Evolutionary conservation across 2,329 filamentous ascomycete species (phyloP), one percentile per base, ranked within the genome.

Genomic region (Aspergillus ustus): DNA sequence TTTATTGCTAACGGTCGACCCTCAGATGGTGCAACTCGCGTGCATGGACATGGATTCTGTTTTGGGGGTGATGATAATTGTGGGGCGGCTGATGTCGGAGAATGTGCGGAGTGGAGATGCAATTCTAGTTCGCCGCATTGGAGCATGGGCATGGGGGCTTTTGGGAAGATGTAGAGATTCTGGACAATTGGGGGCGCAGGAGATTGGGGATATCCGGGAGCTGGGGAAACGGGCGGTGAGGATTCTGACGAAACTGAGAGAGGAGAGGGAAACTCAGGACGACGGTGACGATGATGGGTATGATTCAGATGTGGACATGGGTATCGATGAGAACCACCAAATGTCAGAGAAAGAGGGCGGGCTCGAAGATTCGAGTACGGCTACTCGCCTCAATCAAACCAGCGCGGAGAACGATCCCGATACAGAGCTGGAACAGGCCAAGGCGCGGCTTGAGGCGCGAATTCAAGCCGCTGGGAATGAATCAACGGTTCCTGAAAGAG

Each of bases 71-170:
- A 73, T 97, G 44, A 83, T 85, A 44, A 78, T 84, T 28, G 81
- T 93, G 56, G 78, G 78, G 40, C 74, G 77, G 9, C 69, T 91
- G n/a, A 80, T 90, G 29, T 82, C 84, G 19, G 86, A 87, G 56
- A 87, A 86, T 63, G 86, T 90, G 55, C 83, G 90, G 57, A 84
- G 83, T 50, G 84, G 83, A 53, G 85, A 84, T n/a, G 77, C 81
- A 22, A 82, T 84, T 31, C 80, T 92, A 31, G 82, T 86, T 28
- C 84, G 86, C 68, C 85, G 88, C 52, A 87, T 91, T 4, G 93
- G 92, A 62, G 84, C 87, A 17, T 98, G 94, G 94, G 81, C 91
- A 4, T 97, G 93, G 93, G 88, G 90, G 0, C 77, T 97, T 60
- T 81, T 97, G 49, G 92, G 91, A 2, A 85, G 88, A 60, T 83